These are phyloP conservation scores for Elsinoe ampelina DNA, from an alignment of 2,329 filamentous ascomycete genomes.

Conservation along the genomic window DNA sequence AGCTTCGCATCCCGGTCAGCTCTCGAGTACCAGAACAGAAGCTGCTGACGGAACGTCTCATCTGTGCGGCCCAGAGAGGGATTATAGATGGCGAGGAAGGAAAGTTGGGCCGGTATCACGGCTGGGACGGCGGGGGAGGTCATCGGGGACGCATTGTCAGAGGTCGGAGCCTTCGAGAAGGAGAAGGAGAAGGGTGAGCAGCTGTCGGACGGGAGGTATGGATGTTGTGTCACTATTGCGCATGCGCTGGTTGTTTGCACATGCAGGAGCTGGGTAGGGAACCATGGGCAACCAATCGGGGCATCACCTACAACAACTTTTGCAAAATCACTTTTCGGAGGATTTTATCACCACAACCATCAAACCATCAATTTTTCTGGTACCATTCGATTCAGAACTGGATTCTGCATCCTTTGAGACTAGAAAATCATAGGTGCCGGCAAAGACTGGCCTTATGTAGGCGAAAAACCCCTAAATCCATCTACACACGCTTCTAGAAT, in stretches of 20 bases:
- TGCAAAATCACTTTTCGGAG: too few relatives aligned
- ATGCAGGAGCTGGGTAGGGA: neutral
- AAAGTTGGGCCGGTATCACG: conserved; percentile 63
- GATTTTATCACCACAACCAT: too few relatives aligned
- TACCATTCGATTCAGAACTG: too few relatives aligned
- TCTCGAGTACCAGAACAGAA: conserved; percentile 80
- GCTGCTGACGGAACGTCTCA: conserved; percentile 67
- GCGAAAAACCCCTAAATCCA: too few relatives aligned
- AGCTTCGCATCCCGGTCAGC: conserved; percentile 23
- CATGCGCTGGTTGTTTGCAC: neutral
- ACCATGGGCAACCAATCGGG: neutral
- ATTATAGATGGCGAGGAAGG: conserved; percentile 92
- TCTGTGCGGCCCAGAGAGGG: conserved; percentile 66
- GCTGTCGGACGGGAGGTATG: neutral
- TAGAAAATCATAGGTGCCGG: too few relatives aligned
- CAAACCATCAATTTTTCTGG: too few relatives aligned
- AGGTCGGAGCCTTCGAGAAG: neutral
- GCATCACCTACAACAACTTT: too few relatives aligned
- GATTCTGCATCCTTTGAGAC: too few relatives aligned
- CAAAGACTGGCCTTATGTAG: too few relatives aligned
- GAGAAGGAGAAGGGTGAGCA: neutral
- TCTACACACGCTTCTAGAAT: too few relatives aligned
- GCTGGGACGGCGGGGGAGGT: neutral
- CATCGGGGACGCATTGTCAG: conserved; percentile 1
- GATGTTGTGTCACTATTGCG: neutral